Percentiles rank a stretch among this genome's conserved stretches.
These are phyloP conservation scores for Clonostachys byssicola DNA, from an alignment of 2,329 filamentous ascomycete genomes.

Conservation along the genomic window DNA sequence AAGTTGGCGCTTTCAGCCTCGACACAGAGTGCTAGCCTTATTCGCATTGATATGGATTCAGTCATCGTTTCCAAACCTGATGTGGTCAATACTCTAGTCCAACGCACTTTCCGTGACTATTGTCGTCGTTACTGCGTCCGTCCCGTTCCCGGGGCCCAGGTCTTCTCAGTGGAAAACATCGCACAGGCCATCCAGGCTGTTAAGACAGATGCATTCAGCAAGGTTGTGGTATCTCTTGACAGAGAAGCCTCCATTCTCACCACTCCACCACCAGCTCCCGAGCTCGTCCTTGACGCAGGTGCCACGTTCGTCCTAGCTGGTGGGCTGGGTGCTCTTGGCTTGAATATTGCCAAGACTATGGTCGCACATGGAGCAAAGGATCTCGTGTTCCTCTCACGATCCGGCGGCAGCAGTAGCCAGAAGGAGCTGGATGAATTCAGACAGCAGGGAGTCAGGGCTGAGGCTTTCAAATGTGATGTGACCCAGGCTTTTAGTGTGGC, in stretches of 20 bases:
- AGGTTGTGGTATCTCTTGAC: background rate
- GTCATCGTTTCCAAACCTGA: too few relatives aligned
- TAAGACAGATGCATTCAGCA: background rate
- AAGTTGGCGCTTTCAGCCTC: background rate
- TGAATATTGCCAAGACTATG: conserved; percentile 4
- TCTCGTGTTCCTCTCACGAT: conserved; percentile 6
- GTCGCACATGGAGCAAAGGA: conserved; percentile 4
- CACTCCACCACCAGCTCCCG: background rate
- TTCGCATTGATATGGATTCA: background rate
- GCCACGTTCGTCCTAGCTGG: conserved; percentile 7
- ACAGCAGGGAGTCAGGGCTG: conserved; percentile 1
- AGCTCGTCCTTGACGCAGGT: background rate
- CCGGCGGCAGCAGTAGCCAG: conserved; percentile 2
- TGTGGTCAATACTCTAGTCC: too few relatives aligned
- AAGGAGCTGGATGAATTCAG: conserved; percentile 1
- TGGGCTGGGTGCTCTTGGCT: conserved; percentile 7
- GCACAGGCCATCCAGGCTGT: background rate
- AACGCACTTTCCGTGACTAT: too few relatives aligned
- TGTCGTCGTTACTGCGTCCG: too few relatives aligned
- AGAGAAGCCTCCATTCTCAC: background rate
- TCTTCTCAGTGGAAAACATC: background rate
- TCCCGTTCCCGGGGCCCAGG: background rate
- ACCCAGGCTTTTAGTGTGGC: background rate
- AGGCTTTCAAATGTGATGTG: conserved; percentile 5
- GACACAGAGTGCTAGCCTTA: background rate